Evolutionary conservation across 208 protist species (phyloP).

Genomic region (Leishmania guyanensis): DNA sequence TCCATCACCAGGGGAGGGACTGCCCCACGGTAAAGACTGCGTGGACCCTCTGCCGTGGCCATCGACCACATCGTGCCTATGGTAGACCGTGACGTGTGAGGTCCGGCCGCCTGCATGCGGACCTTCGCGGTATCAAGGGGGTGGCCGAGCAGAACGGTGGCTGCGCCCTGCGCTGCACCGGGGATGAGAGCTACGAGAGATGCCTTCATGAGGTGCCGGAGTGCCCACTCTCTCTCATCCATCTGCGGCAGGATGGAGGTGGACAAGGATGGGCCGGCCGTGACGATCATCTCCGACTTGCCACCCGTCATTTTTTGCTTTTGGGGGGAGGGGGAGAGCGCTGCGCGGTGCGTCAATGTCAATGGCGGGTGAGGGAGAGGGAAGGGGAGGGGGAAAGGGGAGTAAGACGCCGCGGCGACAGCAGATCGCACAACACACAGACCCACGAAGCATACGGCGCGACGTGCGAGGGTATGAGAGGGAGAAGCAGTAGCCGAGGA

Average conservation of each 20-base stretch:
- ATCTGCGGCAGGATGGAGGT: background rate
- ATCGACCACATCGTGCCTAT: slow-evolving; percentile 66
- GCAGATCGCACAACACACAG: too few species aligned
- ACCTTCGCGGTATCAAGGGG: slow-evolving; percentile 91
- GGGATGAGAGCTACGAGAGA: slow-evolving; percentile 55
- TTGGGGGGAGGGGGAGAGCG: background rate
- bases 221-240: slow-evolving; percentile 3
- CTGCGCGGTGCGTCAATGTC: background rate
- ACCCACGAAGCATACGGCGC: too few species aligned
- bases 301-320: background rate
- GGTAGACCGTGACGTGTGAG: slow-evolving; percentile 41
- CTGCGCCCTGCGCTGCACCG: slow-evolving; percentile 77
- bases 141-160: slow-evolving; percentile 75
- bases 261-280: slow-evolving; percentile 2
- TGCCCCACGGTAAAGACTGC: slow-evolving; percentile 83
- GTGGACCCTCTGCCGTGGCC: slow-evolving; percentile 53
- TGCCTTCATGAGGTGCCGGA: slow-evolving; percentile 9
- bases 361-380: background rate
- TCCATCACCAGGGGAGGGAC: slow-evolving; percentile 82
- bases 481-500: too few species aligned
- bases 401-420: background rate
- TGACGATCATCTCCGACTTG: background rate
- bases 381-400: background rate
- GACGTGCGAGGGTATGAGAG: too few species aligned
- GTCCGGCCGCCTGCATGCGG: slow-evolving; percentile 80